Percentiles rank a stretch among this genome's conserved stretches.
Conservation (phyloP, 1,139 yeast genomes). For the Blastobotrys ciferrii region DNA sequence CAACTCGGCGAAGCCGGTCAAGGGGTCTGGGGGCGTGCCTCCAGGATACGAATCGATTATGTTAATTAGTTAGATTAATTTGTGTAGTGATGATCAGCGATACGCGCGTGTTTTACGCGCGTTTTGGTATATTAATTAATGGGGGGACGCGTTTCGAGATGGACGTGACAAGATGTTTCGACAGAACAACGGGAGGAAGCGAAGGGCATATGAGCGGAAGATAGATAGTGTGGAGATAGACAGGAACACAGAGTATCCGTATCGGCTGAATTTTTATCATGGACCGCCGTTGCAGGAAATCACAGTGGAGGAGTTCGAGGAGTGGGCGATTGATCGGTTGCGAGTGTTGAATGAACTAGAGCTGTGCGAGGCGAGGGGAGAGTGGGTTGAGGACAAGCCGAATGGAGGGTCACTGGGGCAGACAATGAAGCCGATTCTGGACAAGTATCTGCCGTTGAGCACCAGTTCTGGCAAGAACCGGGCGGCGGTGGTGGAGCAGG, state of each 20-base stretch:
- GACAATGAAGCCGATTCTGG: conserved; percentile 61
- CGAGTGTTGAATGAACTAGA: conserved; percentile 83
- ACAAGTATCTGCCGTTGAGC: conserved; percentile 63
- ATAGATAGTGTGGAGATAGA: conserved; percentile 49
- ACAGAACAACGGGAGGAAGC: conserved; percentile 49
- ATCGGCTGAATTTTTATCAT: conserved; percentile 64
- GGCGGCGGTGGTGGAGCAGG: conserved; percentile 36
- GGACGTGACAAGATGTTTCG: conserved; percentile 53
- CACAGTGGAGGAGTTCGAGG: conserved; percentile 87
- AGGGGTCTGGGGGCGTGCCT: too few species aligned
- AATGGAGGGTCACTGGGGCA: conserved; percentile 2
- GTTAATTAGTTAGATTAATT: too few species aligned
- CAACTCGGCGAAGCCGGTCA: too few species aligned
- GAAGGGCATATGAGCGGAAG: conserved; percentile 71
- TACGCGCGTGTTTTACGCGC: conserved; percentile 1
- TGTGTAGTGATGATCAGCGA: too few species aligned
- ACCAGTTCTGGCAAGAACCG: conserved; percentile 20
- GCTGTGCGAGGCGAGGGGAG: conserved; percentile 65
- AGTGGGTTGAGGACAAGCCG: conserved; percentile 26
- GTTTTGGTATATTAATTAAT: not conserved
- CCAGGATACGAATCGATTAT: too few species aligned
- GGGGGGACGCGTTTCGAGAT: not conserved
- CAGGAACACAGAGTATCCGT: conserved; percentile 42
- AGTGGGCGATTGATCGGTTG: conserved; percentile 92
- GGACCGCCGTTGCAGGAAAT: conserved; percentile 79